Conservation (phyloP, 208 protist species). For the Wallacemonas sp. region DNA sequence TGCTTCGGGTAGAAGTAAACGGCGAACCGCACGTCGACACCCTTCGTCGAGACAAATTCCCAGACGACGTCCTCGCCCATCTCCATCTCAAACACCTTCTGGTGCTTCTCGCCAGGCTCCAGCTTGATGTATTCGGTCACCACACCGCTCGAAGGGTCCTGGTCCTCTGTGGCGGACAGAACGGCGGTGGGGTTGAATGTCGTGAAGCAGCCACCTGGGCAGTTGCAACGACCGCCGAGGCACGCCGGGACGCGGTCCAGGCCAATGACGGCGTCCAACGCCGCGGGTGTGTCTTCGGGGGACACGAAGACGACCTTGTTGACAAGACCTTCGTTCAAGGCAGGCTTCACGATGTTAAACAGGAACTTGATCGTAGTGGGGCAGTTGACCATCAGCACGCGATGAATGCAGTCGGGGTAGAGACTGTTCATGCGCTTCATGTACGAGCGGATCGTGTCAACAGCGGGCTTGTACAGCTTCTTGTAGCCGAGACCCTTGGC, state of each 20-base stretch:
- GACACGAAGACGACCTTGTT: slow-evolving; percentile 45
- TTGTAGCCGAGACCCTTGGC: slow-evolving; percentile 20
- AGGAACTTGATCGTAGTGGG: slow-evolving; percentile 28
- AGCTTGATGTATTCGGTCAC: slow-evolving; percentile 35
- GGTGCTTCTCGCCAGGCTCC: slow-evolving; percentile 28
- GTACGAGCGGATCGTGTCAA: slow-evolving; percentile 17
- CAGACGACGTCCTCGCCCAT: slow-evolving; percentile 27
- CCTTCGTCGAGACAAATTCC: slow-evolving; percentile 27
- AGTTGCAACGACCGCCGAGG: slow-evolving; percentile 39
- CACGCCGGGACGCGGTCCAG: slow-evolving; percentile 32
- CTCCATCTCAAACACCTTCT: slow-evolving; percentile 26
- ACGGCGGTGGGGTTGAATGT: slow-evolving; percentile 14
- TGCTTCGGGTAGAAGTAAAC: slow-evolving; percentile 42
- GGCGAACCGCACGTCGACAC: slow-evolving; percentile 13
- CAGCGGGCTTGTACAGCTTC: slow-evolving; percentile 18
- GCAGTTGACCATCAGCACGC: slow-evolving; percentile 56
- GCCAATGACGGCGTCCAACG: slow-evolving; percentile 34
- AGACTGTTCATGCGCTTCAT: slow-evolving; percentile 29
- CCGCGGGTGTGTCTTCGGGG: slow-evolving; percentile 17
- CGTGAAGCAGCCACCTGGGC: slow-evolving; percentile 31
- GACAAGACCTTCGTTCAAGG: slow-evolving; percentile 37
- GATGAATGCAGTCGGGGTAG: slow-evolving; percentile 55
- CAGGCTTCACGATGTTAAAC: slow-evolving; percentile 41
- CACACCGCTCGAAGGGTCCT: slow-evolving; percentile 2
- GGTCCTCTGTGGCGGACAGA: not conserved